Percentiles rank a stretch among this genome's conserved stretches.
Conservation (phyloP, 768 basidiomycete genomes). For the Pisolithus marmoratus region DNA sequence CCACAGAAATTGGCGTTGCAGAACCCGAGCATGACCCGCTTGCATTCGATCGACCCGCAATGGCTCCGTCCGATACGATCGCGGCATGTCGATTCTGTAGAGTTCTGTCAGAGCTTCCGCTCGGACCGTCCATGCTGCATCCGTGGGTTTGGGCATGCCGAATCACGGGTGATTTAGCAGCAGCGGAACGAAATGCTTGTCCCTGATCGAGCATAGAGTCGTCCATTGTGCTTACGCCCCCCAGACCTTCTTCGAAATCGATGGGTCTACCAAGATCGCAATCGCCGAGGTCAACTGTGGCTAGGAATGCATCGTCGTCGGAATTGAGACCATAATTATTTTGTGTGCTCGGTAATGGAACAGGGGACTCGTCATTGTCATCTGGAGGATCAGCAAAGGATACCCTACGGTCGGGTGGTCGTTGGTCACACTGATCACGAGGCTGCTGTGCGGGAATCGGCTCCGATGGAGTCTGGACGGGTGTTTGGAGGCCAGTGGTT, state of each 20-base stretch:
- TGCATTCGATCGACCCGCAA: background rate
- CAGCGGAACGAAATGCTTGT: constrained; percentile 2
- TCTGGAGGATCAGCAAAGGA: constrained; percentile 6
- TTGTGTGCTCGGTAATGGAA: constrained; percentile 12
- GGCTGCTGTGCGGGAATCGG: constrained; percentile 6
- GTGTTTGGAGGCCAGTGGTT: constrained; percentile 25
- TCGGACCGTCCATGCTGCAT: background rate
- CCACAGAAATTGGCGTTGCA: background rate
- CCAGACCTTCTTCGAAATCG: constrained; percentile 34
- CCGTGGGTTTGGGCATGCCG: constrained; percentile 9
- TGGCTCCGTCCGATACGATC: background rate
- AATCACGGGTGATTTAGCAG: background rate
- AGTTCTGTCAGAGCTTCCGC: background rate
- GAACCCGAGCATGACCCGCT: background rate
- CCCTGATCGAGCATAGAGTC: background rate
- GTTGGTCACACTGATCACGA: constrained; percentile 1
- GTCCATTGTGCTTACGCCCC: constrained; percentile 10
- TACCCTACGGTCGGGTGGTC: constrained; percentile 8
- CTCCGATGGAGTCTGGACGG: constrained; percentile 27
- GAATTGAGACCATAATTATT: constrained; percentile 48
- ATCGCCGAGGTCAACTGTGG: constrained; percentile 48
- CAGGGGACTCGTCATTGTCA: constrained; percentile 2
- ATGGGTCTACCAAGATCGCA: constrained; percentile 35
- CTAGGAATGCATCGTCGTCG: constrained; percentile 64
- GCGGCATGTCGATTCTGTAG: background rate